Conservation (phyloP, 2,329 filamentous ascomycete species). For the Fusarium transvaalense region DNA sequence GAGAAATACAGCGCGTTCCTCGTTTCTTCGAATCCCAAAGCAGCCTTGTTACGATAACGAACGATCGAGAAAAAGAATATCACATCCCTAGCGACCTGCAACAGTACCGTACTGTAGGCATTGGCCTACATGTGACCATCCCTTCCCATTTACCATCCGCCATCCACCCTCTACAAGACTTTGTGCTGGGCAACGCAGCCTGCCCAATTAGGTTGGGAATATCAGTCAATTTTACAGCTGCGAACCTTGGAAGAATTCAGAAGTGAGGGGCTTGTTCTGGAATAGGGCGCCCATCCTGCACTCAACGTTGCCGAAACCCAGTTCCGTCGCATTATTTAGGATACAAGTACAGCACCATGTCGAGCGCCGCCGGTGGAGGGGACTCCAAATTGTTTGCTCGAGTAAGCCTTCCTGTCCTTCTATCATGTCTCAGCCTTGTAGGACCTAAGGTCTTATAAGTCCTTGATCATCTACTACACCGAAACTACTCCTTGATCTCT, state of each 20-base stretch:
- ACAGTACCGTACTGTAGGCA: conserved; percentile 21
- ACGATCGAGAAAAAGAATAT: conserved; percentile 34
- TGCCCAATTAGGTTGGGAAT: conserved; percentile 46
- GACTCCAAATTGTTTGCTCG: conserved; percentile 99
- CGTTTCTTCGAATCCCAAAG: background rate
- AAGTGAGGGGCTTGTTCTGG: conserved; percentile 46
- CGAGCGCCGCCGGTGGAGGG: conserved; percentile 74
- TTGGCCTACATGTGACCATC: conserved; percentile 48
- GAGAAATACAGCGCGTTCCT: conserved; percentile 1
- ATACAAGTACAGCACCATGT: conserved; percentile 61
- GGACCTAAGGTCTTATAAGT: conserved; percentile 30
- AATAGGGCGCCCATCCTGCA: conserved; percentile 42
- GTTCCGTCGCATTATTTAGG: conserved; percentile 36
- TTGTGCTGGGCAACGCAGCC: conserved; percentile 37
- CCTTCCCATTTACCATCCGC: conserved; percentile 40
- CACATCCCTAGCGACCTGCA: conserved; percentile 37
- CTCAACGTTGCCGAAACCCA: conserved; percentile 36
- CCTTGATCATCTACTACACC: conserved; percentile 10
- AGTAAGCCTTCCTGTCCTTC: conserved; percentile 67
- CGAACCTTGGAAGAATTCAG: conserved; percentile 28
- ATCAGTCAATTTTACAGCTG: conserved; percentile 23
- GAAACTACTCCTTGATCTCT: conserved; percentile 17
- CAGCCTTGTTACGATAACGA: conserved; percentile 19
- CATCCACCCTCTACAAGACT: conserved; percentile 45
- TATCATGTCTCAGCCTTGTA: conserved; percentile 35